phyloP scores from a whole-genome alignment of 2,329 filamentous ascomycete genomes.

The Bipolaris cookei region DNA sequence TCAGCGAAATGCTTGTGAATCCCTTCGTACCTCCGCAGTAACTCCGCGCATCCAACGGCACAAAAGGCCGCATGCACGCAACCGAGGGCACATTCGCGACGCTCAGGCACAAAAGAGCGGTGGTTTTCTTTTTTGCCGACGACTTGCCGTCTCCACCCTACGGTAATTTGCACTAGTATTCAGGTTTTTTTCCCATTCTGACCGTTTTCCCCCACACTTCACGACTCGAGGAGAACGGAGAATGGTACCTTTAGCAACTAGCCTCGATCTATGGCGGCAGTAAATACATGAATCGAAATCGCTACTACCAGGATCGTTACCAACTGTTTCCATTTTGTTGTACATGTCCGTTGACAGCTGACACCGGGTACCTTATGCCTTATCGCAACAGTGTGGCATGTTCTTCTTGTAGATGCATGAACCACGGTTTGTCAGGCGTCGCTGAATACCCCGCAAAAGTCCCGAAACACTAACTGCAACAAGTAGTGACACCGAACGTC shows the following conservation, averaged over 20 bases:
- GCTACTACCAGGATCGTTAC: neutral
- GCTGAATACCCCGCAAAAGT: conserved; percentile 22
- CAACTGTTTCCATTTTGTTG: conserved; percentile 22
- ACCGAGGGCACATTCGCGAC: conserved; percentile 1
- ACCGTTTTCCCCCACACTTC: conserved; percentile 8
- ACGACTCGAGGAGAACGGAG: conserved; percentile 11
- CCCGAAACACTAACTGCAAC: conserved; percentile 9
- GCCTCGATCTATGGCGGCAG: conserved; percentile 4
- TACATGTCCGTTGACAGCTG: conserved; percentile 24
- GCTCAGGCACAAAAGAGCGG: neutral
- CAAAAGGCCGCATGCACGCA: neutral
- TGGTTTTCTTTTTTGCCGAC: conserved; percentile 7
- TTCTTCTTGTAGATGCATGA: conserved; percentile 9
- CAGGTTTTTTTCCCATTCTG: conserved; percentile 8
- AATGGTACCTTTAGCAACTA: conserved; percentile 17
- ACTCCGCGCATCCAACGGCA: conserved; percentile 4
- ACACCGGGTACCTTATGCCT: conserved; percentile 10
- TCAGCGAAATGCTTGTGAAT: conserved; percentile 81
- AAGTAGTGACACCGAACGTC: conserved; percentile 14
- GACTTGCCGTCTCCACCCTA: conserved; percentile 7
- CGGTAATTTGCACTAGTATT: conserved; percentile 11
- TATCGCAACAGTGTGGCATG: neutral
- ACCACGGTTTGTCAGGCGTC: conserved; percentile 19
- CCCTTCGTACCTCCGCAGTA: conserved; percentile 72
- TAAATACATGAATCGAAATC: conserved; percentile 9